Conservation (phyloP, 2,329 filamentous ascomycete species). For the Alternaria brassicae region DNA sequence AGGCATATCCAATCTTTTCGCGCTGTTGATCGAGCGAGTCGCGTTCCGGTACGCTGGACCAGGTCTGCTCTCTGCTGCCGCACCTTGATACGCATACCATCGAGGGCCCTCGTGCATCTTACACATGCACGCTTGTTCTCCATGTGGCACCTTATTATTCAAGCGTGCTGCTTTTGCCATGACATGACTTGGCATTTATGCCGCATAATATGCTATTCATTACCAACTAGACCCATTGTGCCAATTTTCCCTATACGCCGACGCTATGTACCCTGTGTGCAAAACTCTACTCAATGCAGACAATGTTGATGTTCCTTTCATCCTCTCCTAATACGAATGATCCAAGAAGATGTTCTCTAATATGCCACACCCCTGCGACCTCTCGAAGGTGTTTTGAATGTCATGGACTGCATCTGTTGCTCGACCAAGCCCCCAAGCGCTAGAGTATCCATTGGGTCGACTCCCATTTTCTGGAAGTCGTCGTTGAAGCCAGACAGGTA, state of each 20-base stretch:
- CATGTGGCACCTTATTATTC: not conserved
- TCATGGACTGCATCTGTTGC: conserved; percentile 43
- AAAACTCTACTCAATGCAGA: not conserved
- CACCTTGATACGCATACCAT: not conserved
- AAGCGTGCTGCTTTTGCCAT: not conserved
- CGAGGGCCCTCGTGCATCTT: not conserved
- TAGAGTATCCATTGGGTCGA: conserved; percentile 46
- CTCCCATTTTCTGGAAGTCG: conserved; percentile 55
- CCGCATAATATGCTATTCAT: not conserved
- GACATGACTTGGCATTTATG: not conserved
- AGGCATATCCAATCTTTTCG: not conserved
- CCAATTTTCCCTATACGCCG: not conserved
- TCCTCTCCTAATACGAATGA: not conserved
- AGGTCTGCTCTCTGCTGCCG: not conserved
- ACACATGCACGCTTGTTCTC: not conserved
- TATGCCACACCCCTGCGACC: conserved; percentile 37
- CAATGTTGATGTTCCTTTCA: not conserved
- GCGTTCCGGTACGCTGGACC: no score
- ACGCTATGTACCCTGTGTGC: not conserved
- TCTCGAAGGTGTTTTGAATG: conserved; percentile 42
- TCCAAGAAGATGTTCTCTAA: conserved; percentile 13
- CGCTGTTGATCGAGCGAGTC: not conserved
- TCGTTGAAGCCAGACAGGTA: conserved; percentile 77
- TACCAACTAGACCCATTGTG: not conserved
- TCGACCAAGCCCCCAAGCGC: conserved; percentile 43